Evolutionary conservation across 2,329 filamentous ascomycete genomes (phyloP).

Genomic region (Passalora sequoiae): DNA sequence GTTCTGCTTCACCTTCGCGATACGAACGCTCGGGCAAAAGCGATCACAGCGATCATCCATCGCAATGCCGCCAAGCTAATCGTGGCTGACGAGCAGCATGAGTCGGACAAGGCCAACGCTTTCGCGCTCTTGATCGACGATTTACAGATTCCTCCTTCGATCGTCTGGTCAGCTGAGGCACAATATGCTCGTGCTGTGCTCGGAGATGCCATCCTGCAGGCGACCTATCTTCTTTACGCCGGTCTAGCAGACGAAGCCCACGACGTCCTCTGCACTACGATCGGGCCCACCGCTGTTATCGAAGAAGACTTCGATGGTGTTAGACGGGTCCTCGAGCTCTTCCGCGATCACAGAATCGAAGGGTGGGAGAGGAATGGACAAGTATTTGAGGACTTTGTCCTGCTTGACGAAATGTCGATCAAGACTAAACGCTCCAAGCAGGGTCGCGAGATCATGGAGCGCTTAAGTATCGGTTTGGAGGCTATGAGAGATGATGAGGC

Average conservation of each 20-base stretch:
- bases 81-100: slow-evolving; percentile 28
- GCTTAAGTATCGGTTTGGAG: slow-evolving; percentile 34
- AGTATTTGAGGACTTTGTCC: slow-evolving; percentile 53
- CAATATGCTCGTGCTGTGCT: slow-evolving; percentile 70
- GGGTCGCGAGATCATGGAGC: slow-evolving; percentile 24
- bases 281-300: slow-evolving; percentile 77
- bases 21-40: slow-evolving; percentile 20
- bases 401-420: slow-evolving; percentile 20
- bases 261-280: slow-evolving; percentile 69
- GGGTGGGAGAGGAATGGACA: slow-evolving; percentile 76
- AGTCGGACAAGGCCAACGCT: slow-evolving; percentile 37
- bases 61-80: slow-evolving; percentile 66
- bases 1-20: slow-evolving; percentile 31
- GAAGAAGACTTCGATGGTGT: slow-evolving; percentile 72
- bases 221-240: slow-evolving; percentile 74
- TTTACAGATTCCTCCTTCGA: slow-evolving; percentile 67
- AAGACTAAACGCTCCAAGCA: slow-evolving; percentile 32
- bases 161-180: slow-evolving; percentile 86
- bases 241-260: slow-evolving; percentile 65
- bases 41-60: slow-evolving; percentile 51
- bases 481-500: slow-evolving; percentile 39
- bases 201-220: slow-evolving; percentile 65
- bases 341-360: slow-evolving; percentile 46
- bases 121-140: slow-evolving; percentile 46
- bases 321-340: slow-evolving; percentile 64